phyloP scores from a whole-genome alignment of 345 rosid species.

The Erodium maritimum region DNA sequence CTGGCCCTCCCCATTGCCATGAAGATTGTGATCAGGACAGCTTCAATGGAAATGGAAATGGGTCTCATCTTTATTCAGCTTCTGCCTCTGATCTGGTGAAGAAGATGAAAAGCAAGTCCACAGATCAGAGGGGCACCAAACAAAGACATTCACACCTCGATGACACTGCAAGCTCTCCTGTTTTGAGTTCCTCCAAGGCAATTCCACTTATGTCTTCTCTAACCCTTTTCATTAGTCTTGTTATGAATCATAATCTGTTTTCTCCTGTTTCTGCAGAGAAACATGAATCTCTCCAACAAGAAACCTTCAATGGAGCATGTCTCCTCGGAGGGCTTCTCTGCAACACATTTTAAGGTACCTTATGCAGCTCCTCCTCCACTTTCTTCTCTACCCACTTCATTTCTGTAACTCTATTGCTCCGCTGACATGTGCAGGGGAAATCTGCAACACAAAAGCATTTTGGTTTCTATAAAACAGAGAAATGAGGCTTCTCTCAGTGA shows the following conservation, averaged over 20 bases:
- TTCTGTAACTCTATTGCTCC: too few species aligned
- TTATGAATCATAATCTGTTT: not conserved
- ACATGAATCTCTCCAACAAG: conserved; percentile 9
- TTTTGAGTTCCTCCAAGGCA: conserved; percentile 9
- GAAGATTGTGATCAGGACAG: conserved; percentile 24
- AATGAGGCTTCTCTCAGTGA: conserved; percentile 25
- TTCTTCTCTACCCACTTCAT: too few species aligned
- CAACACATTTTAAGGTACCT: conserved; percentile 33
- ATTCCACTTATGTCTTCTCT: not conserved
- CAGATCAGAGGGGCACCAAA: conserved; percentile 18
- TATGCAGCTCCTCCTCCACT: too few species aligned
- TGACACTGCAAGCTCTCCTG: conserved; percentile 76
- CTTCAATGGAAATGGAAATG: conserved; percentile 26
- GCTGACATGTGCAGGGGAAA: conserved; percentile 29
- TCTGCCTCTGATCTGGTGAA: conserved; percentile 7
- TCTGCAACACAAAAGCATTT: conserved; percentile 23
- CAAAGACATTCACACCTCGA: conserved; percentile 31
- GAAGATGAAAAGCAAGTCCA: conserved; percentile 22
- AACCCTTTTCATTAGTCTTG: not conserved
- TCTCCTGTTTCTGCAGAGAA: conserved; percentile 14
- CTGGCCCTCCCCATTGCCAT: conserved; percentile 49
- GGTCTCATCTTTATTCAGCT: not conserved
- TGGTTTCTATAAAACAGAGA: conserved; percentile 29
- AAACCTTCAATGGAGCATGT: conserved; percentile 27
- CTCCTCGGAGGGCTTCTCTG: conserved; percentile 36